phyloP scores from a whole-genome alignment of 441 rosid species.

The Biscutella laevigata region DNA sequence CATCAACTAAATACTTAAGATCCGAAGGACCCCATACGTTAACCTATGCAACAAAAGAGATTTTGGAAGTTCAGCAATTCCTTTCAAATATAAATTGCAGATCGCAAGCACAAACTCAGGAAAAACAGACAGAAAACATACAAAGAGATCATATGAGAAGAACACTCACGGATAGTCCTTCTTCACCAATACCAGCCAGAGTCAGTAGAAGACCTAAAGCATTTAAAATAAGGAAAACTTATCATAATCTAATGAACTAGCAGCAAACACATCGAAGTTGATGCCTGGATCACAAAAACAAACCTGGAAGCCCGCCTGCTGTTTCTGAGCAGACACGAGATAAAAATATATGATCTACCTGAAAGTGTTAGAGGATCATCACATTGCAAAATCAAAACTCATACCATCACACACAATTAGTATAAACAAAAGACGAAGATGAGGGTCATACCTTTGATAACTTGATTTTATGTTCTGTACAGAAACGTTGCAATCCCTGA shows the following conservation, averaged over 20 bases:
- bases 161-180: constrained; percentile 35
- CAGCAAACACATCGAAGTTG: neutral
- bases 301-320: constrained; percentile 93
- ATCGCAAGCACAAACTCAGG: constrained; percentile 3
- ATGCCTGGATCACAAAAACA: constrained; percentile 14
- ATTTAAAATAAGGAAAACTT: constrained; percentile 4
- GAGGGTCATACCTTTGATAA: constrained; percentile 69
- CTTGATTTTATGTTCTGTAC: constrained; percentile 88
- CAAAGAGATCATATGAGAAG: constrained; percentile 22
- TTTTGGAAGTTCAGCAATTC: constrained; percentile 7
- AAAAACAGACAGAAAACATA: constrained; percentile 14
- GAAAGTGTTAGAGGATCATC: constrained; percentile 20
- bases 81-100: neutral
- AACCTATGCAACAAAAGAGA: constrained; percentile 43
- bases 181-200: constrained; percentile 37
- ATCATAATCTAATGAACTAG: constrained; percentile 1
- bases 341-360: constrained; percentile 91
- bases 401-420: neutral
- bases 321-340: constrained; percentile 97
- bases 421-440: neutral
- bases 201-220: constrained; percentile 31
- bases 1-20: constrained; percentile 78
- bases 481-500: constrained; percentile 93
- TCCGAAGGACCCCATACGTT: constrained; percentile 95
- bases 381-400: neutral